These are phyloP conservation scores for Stachybotrys chartarum DNA, from an alignment of 2,329 filamentous ascomycete species.

Conservation along the genomic window DNA sequence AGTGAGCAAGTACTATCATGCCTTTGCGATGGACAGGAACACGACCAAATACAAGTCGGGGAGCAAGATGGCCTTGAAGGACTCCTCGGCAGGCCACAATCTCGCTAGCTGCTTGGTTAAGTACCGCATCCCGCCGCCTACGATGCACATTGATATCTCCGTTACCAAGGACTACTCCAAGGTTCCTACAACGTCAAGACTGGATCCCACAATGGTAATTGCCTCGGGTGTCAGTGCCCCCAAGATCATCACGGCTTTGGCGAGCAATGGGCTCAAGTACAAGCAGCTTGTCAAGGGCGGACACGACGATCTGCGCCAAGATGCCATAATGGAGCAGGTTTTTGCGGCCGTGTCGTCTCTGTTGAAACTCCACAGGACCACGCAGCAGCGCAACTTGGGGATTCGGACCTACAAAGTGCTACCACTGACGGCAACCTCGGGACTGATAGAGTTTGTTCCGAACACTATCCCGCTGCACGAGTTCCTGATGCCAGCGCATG, in stretches of 20 bases:
- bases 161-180: constrained; percentile 67
- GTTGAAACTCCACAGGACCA: constrained; percentile 76
- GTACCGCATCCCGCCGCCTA: constrained; percentile 76
- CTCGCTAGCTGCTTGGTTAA: constrained; percentile 57
- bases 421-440: constrained; percentile 75
- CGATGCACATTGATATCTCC: constrained; percentile 74
- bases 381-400: constrained; percentile 78
- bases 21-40: constrained; percentile 58
- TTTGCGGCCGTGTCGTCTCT: constrained; percentile 93
- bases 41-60: constrained; percentile 60
- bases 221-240: constrained; percentile 87
- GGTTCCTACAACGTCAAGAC: constrained; percentile 65
- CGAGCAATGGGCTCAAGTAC: constrained; percentile 70
- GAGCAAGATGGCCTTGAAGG: constrained; percentile 56
- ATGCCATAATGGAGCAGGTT: constrained; percentile 98
- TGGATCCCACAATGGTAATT: constrained; percentile 72
- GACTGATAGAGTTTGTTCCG: constrained; percentile 94
- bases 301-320: constrained; percentile 91
- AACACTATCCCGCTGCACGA: constrained; percentile 90
- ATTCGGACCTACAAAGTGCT: constrained; percentile 97
- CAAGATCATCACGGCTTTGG: constrained; percentile 81
- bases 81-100: constrained; percentile 53
- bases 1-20: constrained; percentile 61
- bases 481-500: constrained; percentile 85
- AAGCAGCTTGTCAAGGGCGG: constrained; percentile 94